Evolutionary conservation across 306 rosid species (phyloP), one percentile per base, ranked within the genome.

Genomic region (Ormosia emarginata): DNA sequence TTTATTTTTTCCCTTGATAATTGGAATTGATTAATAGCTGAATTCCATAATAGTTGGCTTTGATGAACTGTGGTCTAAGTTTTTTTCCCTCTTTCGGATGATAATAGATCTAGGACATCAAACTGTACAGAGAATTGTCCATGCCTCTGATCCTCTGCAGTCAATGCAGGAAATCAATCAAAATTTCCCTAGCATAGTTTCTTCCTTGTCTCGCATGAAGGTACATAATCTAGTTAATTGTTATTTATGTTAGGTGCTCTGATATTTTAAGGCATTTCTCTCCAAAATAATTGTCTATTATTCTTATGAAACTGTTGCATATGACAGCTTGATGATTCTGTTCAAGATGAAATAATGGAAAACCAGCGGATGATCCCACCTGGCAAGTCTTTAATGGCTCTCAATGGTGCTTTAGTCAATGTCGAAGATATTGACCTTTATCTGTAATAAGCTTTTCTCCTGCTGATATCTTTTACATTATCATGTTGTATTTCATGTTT

Each of bases 121-220:
- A 90, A 91, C 99, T 78, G 97, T 95, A 82, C 99, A 95, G 92
- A 93, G 98, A 86, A 91, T 95, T 80, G 98, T 95, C 57, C 95
- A 86, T 76, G 98, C 99, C 78, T 88, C 99, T 81, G 98, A 95
- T 90, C 99, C 99, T 80, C 83, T 95, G 85, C 97, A 92, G 79
- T 90, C 98, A 86, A 95, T 95, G 99, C 98, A 93, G 79, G 99
- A 95, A 82, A 95, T 95, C 72, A 95, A 84, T 89, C 99, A 95
- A 85, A 95, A 95, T 81, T 95, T 95, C 86, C 99, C 97, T 7
- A 95, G 84, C 87, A 87, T 95, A 74, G 97, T 95, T 76, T 93
- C 99, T 89, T 95, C 95, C 81, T 85, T 95, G 83, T 95, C 99
- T 83, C 99, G 99, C 52, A 95, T 93, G 98, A 93, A 93, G 97